A percentile compares a stretch with the other conserved stretches of the same genome.
Conservation (phyloP, 2,329 filamentous ascomycete species). For the Fusarium annulatum region DNA sequence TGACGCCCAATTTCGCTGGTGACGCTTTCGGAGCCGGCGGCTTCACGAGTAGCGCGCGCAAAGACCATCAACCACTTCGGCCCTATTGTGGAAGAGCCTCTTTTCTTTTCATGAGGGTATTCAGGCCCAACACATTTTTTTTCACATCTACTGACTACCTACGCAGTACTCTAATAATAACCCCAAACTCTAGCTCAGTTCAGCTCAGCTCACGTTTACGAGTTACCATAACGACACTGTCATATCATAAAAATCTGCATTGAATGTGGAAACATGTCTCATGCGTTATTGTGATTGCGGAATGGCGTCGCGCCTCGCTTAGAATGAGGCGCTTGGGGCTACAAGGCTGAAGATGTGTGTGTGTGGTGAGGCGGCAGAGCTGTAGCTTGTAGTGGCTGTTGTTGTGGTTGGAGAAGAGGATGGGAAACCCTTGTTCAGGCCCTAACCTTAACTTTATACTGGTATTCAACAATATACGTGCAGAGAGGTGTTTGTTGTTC, state of each 20-base stretch:
- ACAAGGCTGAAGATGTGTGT: constrained; percentile 11
- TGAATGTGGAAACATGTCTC: not conserved
- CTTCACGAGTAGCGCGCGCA: constrained; percentile 14
- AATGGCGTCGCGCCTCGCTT: not conserved
- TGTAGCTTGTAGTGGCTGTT: not conserved
- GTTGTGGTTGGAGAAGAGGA: not conserved
- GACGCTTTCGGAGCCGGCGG: not conserved
- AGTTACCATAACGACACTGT: not conserved
- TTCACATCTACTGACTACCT: not conserved
- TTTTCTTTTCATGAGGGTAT: not conserved
- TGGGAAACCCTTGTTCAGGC: constrained; percentile 14
- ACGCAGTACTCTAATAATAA: not conserved
- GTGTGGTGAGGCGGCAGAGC: not conserved
- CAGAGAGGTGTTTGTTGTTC: not conserved
- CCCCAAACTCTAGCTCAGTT: not conserved
- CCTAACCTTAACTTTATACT: constrained; percentile 25
- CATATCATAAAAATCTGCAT: not conserved
- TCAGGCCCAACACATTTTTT: not conserved
- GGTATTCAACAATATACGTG: not conserved
- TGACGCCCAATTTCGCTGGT: not conserved
- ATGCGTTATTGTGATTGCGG: not conserved
- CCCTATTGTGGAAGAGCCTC: constrained; percentile 25
- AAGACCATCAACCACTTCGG: constrained; percentile 22
- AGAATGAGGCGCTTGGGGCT: not conserved
- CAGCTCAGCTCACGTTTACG: not conserved